Base-by-base conservation (phyloP, 192 early-diverging fungal genomes). In the Backusella luteola region DNA sequence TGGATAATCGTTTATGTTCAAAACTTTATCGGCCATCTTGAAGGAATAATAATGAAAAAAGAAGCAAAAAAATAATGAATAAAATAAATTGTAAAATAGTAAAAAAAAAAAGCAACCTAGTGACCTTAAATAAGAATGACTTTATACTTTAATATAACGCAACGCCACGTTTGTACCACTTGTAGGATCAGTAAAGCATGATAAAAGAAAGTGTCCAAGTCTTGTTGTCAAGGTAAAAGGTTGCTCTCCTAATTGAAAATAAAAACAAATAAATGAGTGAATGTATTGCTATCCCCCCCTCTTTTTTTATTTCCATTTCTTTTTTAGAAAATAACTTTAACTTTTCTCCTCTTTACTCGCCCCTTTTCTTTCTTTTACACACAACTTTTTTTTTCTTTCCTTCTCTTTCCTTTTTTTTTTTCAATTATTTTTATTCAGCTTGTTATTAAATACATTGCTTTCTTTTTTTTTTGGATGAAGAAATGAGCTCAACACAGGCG, bases 1-100 rank as follows among this genome's bases (percentile, higher is more conserved):
- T n/a, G 80, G 80, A 73, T 76, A 81, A 26, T 81, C 80, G 34
- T 53, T 75, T 8, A 69, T 42, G 66, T 73, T 42, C 67, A 75
- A 56, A 77, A 70, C 23, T 59, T 68, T 74, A 69, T 68, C 78
- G 69, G 67, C 23, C 32, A 29, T 72, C 35, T 34, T 67, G 8
- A 35, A 67, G 17, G 38, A 35, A 21, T 14, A 34, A 38, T 69
- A 21, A 12, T 39, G 26, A 11, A 23, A 69, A 69, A 41, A 39
- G 21, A 21, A 7, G 8, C 39, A 17, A 6, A 59, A 59, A 26
- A 26, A 9, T 26, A 26, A 7, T 9, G 39, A 38, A 69, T 12
- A 38, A 41, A 7, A 23, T 23, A 21, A 69, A 41, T 11, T 41
- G 39, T 23, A 39, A 38, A 21, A 19, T 12, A 69, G 6, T 6